Conservation (phyloP, 371 early-diverging fungal species). For the Parasitella parasitica region DNA sequence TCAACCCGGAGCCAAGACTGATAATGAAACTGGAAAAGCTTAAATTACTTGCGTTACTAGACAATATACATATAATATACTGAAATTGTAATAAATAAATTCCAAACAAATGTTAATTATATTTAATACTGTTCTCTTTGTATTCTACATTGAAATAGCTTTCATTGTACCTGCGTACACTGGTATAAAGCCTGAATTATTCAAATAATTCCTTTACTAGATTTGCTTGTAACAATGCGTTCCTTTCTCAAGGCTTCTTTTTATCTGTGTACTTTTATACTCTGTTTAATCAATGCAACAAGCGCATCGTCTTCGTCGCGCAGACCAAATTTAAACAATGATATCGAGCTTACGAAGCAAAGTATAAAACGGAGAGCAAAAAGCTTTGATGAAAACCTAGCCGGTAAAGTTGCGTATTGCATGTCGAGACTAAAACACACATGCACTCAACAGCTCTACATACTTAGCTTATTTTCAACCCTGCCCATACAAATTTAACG, state of each 20-base stretch:
- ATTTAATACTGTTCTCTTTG: no score
- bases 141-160: no score
- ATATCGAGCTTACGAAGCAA: neutral
- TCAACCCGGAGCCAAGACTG: neutral
- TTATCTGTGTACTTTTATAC: neutral
- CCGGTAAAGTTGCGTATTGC: neutral
- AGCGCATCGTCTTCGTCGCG: neutral
- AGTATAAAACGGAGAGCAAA: neutral
- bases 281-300: neutral
- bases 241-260: neutral
- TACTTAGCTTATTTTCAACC: no score
- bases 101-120: no score
- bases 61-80: neutral
- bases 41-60: neutral
- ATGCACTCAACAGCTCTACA: neutral
- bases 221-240: neutral
- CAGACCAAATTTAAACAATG: neutral
- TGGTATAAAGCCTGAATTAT: no score
- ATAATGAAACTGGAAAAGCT: neutral
- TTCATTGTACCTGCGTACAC: no score
- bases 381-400: neutral
- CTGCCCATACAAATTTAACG: neutral
- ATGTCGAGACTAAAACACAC: no score
- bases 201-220: neutral
- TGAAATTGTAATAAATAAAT: no score